Evolutionary conservation across 2,329 filamentous ascomycete species (phyloP).

Genomic region (Fusarium falciforme): DNA sequence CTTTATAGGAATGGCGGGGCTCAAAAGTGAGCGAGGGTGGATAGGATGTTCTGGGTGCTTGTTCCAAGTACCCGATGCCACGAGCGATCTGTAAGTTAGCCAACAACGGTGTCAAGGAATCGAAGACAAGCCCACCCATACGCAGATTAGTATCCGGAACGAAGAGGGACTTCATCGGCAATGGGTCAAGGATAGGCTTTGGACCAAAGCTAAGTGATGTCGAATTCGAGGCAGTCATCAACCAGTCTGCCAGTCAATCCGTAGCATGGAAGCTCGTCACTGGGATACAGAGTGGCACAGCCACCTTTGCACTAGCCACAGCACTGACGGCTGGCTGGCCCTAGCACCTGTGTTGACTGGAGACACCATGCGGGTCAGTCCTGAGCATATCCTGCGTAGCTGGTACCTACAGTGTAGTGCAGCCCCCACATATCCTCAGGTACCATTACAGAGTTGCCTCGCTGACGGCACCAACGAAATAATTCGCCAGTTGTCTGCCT

Average conservation of each 20-base stretch:
- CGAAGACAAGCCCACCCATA: neutral
- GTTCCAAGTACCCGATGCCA: neutral
- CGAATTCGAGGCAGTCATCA: neutral
- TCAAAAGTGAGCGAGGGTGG: neutral
- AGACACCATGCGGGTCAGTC: neutral
- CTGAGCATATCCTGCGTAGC: neutral
- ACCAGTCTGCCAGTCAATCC: neutral
- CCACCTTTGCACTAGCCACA: neutral
- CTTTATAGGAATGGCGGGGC: neutral
- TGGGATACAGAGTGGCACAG: neutral
- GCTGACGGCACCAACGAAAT: slow-evolving; percentile 29
- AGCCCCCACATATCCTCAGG: neutral
- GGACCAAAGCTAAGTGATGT: neutral
- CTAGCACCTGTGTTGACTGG: neutral
- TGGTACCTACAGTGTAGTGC: neutral
- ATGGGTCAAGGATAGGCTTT: neutral
- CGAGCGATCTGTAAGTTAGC: neutral
- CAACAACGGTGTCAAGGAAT: neutral
- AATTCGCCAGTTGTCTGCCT: slow-evolving; percentile 26
- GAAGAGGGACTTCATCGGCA: neutral
- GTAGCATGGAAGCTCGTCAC: neutral
- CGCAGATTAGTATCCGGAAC: neutral
- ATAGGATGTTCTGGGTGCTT: neutral
- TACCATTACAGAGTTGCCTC: slow-evolving; percentile 23
- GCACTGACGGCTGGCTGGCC: neutral